Base-by-base conservation (phyloP, 768 basidiomycete species). In the Lepiota brunneoincarnata region DNA sequence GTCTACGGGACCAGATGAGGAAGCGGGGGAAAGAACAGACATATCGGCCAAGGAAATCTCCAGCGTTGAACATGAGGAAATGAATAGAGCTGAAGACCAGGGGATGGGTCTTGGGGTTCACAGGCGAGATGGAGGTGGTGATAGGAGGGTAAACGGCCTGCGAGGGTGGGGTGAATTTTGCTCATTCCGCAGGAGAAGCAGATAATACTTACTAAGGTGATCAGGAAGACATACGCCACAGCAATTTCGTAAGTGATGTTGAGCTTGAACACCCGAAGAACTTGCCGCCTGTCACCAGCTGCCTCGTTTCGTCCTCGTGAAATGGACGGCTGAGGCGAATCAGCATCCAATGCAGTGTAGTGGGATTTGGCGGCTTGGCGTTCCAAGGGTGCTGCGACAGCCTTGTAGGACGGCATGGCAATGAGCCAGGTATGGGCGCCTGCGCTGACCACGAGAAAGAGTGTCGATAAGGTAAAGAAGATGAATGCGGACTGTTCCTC, bases 111-210 rank as follows among this genome's bases (percentile, higher is more conserved):
- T 67, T 64, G 2, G 81, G 77, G 57, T 86, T 86, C 12, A 81
- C 82, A 2, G 94, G 81, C 35, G 70, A 67, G 49, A 97, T 82
- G 0, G 86, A 87, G 3, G 86, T 80, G 2, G 94, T 94, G 58
- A 93, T 87, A 0, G 93, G 81, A 4, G 94, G 94, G 70, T 82
- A 96, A 43, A 95, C 86, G 26, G 93, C 80, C 93, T 96, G 41
- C 26, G 42, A 54, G 44, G 48, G 37, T 58, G 45, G 60, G 36
- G 51, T 43, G 54, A 44, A 21, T n/a, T 45, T 39, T n/a, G 14
- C 42, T 42, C 31, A 18, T 42, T 51, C 28, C 50, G 44, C 36
- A 40, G 26, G 35, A 26, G 49, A 23, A 42, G 31, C 41, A 24
- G 43, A 52, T 18, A 40, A 17, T 44, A 72, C 85, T 60, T 63